Conservation (phyloP, 192 early-diverging fungal genomes). For the Coemansia sp. region DNA sequence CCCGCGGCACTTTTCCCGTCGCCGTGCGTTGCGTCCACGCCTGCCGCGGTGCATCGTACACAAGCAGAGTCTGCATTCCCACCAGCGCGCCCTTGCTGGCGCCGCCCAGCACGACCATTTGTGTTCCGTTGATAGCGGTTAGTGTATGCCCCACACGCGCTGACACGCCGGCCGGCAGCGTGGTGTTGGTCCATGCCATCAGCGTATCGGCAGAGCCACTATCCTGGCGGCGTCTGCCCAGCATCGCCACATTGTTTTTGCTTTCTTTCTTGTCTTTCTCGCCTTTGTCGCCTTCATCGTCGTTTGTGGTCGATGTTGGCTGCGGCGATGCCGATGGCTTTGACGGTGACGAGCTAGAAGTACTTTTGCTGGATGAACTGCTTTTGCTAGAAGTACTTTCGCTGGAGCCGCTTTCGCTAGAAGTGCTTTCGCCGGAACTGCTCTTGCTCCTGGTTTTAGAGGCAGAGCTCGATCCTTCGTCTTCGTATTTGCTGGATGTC, state of each 20-base stretch:
- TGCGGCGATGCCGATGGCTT: neutral
- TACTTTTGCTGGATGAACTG: conserved; percentile 1
- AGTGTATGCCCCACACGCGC: conserved; percentile 42
- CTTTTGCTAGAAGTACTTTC: neutral
- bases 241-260: neutral
- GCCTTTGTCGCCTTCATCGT: neutral
- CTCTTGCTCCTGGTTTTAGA: neutral
- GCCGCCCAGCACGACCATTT: conserved; percentile 51
- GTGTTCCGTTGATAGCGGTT: conserved; percentile 18
- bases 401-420: neutral
- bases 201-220: neutral
- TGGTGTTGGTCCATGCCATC: conserved; percentile 41
- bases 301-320: neutral
- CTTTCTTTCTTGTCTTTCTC: neutral
- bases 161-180: conserved; percentile 26
- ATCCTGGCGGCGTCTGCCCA: neutral
- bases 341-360: neutral
- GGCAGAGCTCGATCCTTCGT: neutral
- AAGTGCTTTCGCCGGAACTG: neutral
- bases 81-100: conserved; percentile 12
- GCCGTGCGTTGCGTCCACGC: conserved; percentile 30
- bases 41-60: conserved; percentile 27
- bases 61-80: conserved; percentile 21
- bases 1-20: conserved; percentile 17
- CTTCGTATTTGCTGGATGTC: neutral